Base-by-base conservation (phyloP, 2,329 filamentous ascomycete genomes). In the Cladosporium phlei region DNA sequence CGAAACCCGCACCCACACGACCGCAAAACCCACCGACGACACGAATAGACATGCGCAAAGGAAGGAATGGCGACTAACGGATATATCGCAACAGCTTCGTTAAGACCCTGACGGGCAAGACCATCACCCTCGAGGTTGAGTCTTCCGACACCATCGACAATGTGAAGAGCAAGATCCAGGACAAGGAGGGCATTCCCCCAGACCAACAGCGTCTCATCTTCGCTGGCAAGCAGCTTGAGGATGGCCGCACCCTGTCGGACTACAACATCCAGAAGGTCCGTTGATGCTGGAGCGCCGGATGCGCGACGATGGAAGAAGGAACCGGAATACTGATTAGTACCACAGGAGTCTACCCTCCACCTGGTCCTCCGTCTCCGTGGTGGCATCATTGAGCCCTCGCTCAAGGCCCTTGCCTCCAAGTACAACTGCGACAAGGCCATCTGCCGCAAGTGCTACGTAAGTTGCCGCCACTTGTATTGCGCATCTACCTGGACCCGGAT, bases 371-470 rank as follows among this genome's bases (percentile, higher is more conserved):
- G 91, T 79, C 90, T 97, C 66, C 90, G 91, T 81, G 91, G 91
- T 81, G 91, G 91, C 81, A 91, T 97, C 80, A 96, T 95, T 68
- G 91, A 97, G 83, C 93, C 93, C 66, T 96, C 90, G 67, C 85
- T 97, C 67, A 97, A 97, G 85, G 91, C 88, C 63, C 85, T 97
- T 59, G 91, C 91, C 70, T 90, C 85, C 80, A 96, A 96, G 83
- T 97, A 94, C 84, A 97, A 98, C 86, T 97, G 91, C 86, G 93
- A 97, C 64, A 96, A 96, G 86, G 91, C 91, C 86, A 95, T 97
- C 77, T 97, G 93, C 88, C 91, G 93, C 82, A 97, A 98, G 87
- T 98, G 93, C 86, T 97, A 97, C 77, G 88, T 93, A 84, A 65
- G 86, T 83, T 49, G 35, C 28, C 11, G 22, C 30, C 42, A 28